Base-by-base conservation (phyloP, 192 early-diverging fungal genomes). In the Coemansia pectinata region DNA sequence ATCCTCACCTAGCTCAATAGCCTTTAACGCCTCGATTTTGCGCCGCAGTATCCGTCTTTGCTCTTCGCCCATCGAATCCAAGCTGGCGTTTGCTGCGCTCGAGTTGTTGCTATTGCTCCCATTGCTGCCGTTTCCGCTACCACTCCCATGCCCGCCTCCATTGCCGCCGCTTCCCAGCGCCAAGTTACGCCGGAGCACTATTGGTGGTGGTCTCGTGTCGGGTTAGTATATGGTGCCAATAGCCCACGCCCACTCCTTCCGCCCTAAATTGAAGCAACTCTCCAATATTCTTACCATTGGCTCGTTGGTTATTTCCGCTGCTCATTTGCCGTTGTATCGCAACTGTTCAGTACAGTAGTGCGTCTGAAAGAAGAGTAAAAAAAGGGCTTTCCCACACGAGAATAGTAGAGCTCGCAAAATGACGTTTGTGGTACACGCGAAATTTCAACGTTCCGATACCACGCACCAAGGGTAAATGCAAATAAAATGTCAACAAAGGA, bases 21-120 rank as follows among this genome's bases (percentile, higher is more conserved):
- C 60, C 38, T 66, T 66, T 36, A 83, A 9, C 1, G 76, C 61
- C 58, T 83, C 81, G 8, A 76, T 67, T 65, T 73, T 73, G 45
- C 81, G 81, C 67, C 59, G 69, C 63, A 83, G 81, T 36, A 52
- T 65, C 8, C 81, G 81, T 39, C 61, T 40, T 67, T 83, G 81
- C n/a, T 83, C 81, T 19, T 83, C 81, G 2, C 70, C 63, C 41
- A 83, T 53, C 14, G 36, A 64, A 5, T 83, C 81, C 64, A 78
- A 47, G 41, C 67, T 65, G 11, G 42, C 31, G 9, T 39, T 59
- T 3, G 55, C 59, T 38, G n/a, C 25, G 21, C 62, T 64, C 57
- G 27, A 6, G 41, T 44, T 65, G n/a, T 63, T 12, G n/a, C 67
- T 41, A 41, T 36, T 60, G 23, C 65, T 27, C 15, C 61, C 60